Percentiles rank a stretch among this genome's conserved stretches.
Evolutionary conservation across 208 protist species (phyloP).

Genomic region (Leishmania lainsoni): DNA sequence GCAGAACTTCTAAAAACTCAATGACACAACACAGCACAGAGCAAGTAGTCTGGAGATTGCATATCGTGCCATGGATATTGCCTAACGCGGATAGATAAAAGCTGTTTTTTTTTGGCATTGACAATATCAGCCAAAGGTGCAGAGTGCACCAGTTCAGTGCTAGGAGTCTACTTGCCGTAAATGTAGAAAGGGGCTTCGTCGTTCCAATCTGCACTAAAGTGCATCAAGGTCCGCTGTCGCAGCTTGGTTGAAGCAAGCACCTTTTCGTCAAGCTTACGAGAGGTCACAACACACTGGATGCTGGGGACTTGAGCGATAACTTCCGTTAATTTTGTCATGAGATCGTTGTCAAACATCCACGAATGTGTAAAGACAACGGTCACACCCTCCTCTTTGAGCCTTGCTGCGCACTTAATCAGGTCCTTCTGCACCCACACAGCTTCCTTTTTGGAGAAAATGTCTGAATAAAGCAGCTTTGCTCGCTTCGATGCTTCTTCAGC

Average conservation of each 20-base stretch:
- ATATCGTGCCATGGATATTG: too few relatives aligned
- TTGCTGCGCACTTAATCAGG: constrained; percentile 53
- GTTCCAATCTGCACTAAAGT: constrained; percentile 80
- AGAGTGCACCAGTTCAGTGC: not conserved
- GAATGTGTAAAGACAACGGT: constrained; percentile 83
- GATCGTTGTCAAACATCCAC: constrained; percentile 85
- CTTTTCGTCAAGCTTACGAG: constrained; percentile 63
- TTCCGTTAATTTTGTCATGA: constrained; percentile 67
- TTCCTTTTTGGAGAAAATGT: constrained; percentile 59
- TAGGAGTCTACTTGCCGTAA: constrained; percentile 30
- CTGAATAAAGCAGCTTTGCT: constrained; percentile 52
- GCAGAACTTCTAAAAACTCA: not conserved
- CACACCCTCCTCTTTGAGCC: constrained; percentile 55
- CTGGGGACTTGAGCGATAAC: constrained; percentile 60
- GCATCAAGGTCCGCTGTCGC: constrained; percentile 45
- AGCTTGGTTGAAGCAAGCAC: constrained; percentile 36
- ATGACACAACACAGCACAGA: not conserved
- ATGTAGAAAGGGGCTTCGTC: constrained; percentile 81
- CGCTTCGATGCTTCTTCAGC: constrained; percentile 49
- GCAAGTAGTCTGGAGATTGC: not conserved
- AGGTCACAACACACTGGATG: constrained; percentile 76
- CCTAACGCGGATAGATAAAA: not conserved
- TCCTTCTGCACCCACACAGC: constrained; percentile 74
- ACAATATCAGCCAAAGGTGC: not conserved
- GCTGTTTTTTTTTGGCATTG: not conserved